phyloP scores from a whole-genome alignment of 2,329 filamentous ascomycete genomes.

The Pseudogymnoascus sp. region DNA sequence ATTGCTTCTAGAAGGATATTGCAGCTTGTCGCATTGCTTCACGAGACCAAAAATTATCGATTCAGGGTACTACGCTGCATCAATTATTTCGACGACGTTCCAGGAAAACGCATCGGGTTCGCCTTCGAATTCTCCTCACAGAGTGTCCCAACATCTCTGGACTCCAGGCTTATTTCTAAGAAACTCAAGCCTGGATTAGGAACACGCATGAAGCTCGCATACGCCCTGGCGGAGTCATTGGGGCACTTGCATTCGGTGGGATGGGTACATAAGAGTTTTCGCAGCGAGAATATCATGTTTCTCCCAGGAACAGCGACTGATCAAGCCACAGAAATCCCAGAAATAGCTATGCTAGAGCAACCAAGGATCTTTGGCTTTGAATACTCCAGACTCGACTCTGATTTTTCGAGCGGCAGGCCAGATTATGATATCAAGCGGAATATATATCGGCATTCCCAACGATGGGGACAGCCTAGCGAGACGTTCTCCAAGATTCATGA shows the following conservation, averaged over 20 bases:
- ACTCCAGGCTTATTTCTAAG: neutral
- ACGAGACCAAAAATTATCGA: neutral
- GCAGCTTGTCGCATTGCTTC: neutral
- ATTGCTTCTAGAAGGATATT: neutral
- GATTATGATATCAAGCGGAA: slow-evolving; percentile 26
- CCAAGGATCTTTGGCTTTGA: slow-evolving; percentile 14
- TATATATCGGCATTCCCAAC: slow-evolving; percentile 42
- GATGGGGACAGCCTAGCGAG: slow-evolving; percentile 37
- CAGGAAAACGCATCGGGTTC: neutral
- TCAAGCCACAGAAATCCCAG: neutral
- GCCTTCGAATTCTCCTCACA: neutral
- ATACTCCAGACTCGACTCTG: slow-evolving; percentile 10
- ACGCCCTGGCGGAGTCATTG: neutral
- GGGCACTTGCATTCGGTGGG: neutral
- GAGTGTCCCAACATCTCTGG: neutral
- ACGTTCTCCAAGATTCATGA: slow-evolving; percentile 46
- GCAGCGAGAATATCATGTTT: slow-evolving; percentile 14
- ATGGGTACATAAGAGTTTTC: slow-evolving; percentile 13
- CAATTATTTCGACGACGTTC: neutral
- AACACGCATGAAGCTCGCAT: neutral
- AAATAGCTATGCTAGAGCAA: neutral
- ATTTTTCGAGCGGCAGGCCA: slow-evolving; percentile 10
- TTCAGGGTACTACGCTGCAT: neutral
- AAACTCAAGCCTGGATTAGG: neutral
- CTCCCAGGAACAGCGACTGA: neutral